phyloP scores from a whole-genome alignment of 2,329 filamentous ascomycete species.

The Pseudocercospora fuligena region DNA sequence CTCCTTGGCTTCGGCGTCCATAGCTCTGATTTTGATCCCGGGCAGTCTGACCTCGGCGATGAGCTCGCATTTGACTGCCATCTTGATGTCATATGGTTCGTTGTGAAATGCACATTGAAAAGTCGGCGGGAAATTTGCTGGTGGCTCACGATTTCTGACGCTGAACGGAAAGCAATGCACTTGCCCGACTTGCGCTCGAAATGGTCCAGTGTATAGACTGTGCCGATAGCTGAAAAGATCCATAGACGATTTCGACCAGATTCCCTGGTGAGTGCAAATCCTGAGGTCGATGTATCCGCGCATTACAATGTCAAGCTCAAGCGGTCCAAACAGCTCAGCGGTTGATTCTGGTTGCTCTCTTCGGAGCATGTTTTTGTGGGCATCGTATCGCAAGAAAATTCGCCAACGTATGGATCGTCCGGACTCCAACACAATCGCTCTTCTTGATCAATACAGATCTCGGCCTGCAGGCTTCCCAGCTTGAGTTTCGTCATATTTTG shows the following conservation, averaged over 20 bases:
- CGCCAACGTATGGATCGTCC: background rate
- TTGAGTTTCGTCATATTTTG: background rate
- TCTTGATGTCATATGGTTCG: background rate
- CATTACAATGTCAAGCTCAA: background rate
- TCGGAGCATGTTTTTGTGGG: background rate
- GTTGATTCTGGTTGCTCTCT: background rate
- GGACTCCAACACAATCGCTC: background rate
- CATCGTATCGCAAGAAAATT: background rate
- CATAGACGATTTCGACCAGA: background rate
- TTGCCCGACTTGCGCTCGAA: background rate
- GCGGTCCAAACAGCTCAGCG: background rate
- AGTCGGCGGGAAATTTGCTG: background rate
- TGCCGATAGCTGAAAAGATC: background rate
- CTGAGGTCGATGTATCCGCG: background rate
- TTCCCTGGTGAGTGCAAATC: background rate
- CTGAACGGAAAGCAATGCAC: background rate
- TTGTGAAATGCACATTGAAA: background rate
- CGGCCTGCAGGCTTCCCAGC: background rate
- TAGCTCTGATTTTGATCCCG: background rate
- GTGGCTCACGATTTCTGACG: background rate
- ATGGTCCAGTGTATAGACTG: background rate
- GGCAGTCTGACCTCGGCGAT: background rate
- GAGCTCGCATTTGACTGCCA: background rate
- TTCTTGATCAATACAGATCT: background rate
- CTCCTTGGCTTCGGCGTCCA: background rate